A percentile compares a stretch with the other conserved stretches of the same genome.
phyloP scores from a whole-genome alignment of 2,329 filamentous ascomycete genomes.

The Aspergillus spinulosporus region DNA sequence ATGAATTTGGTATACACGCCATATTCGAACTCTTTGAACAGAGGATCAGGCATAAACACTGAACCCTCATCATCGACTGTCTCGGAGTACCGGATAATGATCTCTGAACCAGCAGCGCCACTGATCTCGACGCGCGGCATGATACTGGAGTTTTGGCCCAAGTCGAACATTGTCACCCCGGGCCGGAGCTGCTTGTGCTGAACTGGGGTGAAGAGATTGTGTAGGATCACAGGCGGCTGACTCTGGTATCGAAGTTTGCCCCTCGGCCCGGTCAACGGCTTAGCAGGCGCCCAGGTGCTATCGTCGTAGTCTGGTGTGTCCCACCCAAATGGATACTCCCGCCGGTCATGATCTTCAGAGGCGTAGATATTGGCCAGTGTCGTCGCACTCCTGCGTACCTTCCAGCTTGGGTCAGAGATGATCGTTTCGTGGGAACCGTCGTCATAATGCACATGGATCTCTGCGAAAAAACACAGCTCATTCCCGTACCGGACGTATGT shows the following conservation, averaged over 20 bases:
- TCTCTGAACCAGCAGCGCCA: slow-evolving; percentile 15
- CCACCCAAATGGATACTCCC: slow-evolving; percentile 24
- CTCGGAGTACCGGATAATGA: slow-evolving; percentile 13
- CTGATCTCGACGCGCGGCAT: slow-evolving; percentile 21
- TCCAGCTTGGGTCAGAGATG: slow-evolving; percentile 27
- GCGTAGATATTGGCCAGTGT: slow-evolving; percentile 29
- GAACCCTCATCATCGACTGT: slow-evolving; percentile 18
- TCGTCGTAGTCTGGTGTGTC: slow-evolving; percentile 20
- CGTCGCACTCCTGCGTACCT: slow-evolving; percentile 24
- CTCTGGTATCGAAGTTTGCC: slow-evolving; percentile 26
- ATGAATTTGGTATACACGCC: slow-evolving; percentile 25
- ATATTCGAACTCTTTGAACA: slow-evolving; percentile 28
- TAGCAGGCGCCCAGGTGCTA: slow-evolving; percentile 18
- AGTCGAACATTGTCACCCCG: slow-evolving; percentile 23
- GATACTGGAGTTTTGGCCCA: slow-evolving; percentile 26
- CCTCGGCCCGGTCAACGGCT: slow-evolving; percentile 26
- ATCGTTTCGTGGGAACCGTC: slow-evolving; percentile 21
- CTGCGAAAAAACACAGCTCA: slow-evolving; percentile 29
- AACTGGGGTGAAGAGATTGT: slow-evolving; percentile 25
- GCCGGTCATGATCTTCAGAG: slow-evolving; percentile 25
- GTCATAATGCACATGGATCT: slow-evolving; percentile 25
- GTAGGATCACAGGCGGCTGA: slow-evolving; percentile 26
- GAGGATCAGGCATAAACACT: slow-evolving; percentile 27
- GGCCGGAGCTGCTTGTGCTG: slow-evolving; percentile 14
- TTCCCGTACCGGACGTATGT: slow-evolving; percentile 30